A percentile compares a stretch with the other conserved stretches of the same genome.
Evolutionary conservation across 257 asterid species (phyloP).

Genomic region (Knoxia roxburghii): DNA sequence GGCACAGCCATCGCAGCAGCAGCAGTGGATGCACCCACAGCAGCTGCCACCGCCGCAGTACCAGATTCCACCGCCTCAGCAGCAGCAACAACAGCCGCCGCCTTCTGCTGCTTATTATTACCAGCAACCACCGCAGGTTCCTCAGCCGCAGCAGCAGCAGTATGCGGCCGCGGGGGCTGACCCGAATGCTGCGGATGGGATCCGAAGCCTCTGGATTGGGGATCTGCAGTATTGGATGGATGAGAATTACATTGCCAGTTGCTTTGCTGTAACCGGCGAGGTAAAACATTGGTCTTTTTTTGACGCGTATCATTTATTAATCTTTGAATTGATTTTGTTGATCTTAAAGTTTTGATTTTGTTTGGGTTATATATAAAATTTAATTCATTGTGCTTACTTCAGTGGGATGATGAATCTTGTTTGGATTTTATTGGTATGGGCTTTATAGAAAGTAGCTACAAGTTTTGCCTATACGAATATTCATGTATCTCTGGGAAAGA

Average conservation of each 20-base stretch:
- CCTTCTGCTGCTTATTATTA: constrained; percentile 58
- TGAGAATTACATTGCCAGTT: constrained; percentile 49
- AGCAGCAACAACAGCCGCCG: constrained; percentile 33
- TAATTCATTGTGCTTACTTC: background rate
- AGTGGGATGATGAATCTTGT: background rate
- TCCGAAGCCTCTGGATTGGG: constrained; percentile 89
- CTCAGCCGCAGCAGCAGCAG: constrained; percentile 34
- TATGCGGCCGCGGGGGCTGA: constrained; percentile 28
- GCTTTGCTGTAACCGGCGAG: constrained; percentile 70
- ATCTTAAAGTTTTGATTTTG: background rate
- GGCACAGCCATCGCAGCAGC: constrained; percentile 35
- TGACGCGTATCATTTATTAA: too few relatives aligned
- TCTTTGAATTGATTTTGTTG: background rate
- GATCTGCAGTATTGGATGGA: constrained; percentile 98
- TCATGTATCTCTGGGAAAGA: too few relatives aligned
- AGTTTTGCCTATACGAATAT: background rate
- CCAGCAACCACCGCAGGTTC: constrained; percentile 42
- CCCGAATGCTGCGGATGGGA: constrained; percentile 50
- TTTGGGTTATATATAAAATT: background rate
- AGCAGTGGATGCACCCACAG: constrained; percentile 45
- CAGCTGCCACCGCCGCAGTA: constrained; percentile 34
- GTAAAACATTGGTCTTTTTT: constrained; percentile 22
- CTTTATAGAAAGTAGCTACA: background rate
- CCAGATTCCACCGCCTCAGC: too few relatives aligned
- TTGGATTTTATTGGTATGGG: background rate